These are phyloP conservation scores for Nadsonia commutata DNA, from an alignment of 1,139 yeast genomes.

Conservation along the genomic window DNA sequence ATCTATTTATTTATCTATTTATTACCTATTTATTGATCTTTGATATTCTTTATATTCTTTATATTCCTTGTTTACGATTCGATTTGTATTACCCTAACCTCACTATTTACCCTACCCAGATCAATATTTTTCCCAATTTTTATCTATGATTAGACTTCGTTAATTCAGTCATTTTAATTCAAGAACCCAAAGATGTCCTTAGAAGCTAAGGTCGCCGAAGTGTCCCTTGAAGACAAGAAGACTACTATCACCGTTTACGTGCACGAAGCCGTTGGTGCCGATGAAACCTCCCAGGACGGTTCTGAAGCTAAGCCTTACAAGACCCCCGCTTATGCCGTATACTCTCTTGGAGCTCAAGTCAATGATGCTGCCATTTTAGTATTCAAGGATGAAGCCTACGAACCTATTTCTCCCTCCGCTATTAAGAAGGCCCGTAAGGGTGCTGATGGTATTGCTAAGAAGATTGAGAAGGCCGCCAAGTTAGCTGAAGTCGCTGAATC, in stretches of 20 bases:
- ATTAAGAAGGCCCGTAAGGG: conserved; percentile 95
- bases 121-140: too few relatives aligned
- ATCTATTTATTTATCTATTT: not conserved
- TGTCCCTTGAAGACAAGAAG: conserved; percentile 6
- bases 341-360: conserved; percentile 11
- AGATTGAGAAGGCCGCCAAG: conserved; percentile 66
- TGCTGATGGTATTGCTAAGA: conserved; percentile 81
- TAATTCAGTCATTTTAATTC: too few relatives aligned
- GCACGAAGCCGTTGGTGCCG: conserved; percentile 58
- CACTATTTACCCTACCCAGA: too few relatives aligned
- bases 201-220: conserved; percentile 1
- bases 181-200: conserved; percentile 5
- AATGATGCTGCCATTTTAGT: conserved; percentile 42
- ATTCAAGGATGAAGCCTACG: conserved; percentile 51
- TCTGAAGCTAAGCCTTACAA: conserved; percentile 56
- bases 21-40: too few relatives aligned
- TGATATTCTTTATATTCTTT: too few relatives aligned
- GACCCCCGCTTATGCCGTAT: conserved; percentile 75
- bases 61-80: too few relatives aligned
- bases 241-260: conserved; percentile 32
- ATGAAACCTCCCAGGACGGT: conserved; percentile 39
- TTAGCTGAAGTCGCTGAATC: conserved; percentile 45
- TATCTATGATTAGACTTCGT: too few relatives aligned
- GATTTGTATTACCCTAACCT: too few relatives aligned
- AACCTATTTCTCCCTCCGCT: conserved; percentile 82